Conservation (phyloP, 108 stramenopile genomes). For the Epipyxis sp. region DNA sequence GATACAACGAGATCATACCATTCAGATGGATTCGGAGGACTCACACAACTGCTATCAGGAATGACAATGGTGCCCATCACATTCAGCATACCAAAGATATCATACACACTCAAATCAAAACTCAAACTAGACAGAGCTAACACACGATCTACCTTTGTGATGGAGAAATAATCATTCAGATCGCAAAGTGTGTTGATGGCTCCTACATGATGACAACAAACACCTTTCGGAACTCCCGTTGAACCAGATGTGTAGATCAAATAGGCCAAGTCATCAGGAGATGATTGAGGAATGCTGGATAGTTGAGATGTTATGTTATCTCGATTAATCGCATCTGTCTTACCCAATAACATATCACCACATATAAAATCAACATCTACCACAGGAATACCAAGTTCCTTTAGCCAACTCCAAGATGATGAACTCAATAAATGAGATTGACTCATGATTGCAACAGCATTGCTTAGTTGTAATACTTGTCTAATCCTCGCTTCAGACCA, state of each 20-base stretch:
- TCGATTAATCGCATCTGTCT: neutral
- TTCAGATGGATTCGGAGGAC: constrained; percentile 13
- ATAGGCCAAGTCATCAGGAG: constrained; percentile 19
- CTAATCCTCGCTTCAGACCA: constrained; percentile 24
- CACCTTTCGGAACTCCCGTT: constrained; percentile 42
- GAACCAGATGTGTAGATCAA: constrained; percentile 43
- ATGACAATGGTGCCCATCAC: constrained; percentile 21
- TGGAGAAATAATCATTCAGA: constrained; percentile 19
- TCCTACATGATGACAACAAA: constrained; percentile 33
- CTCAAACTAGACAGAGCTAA: constrained; percentile 32
- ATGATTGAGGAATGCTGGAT: neutral
- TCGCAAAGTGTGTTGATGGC: constrained; percentile 29
- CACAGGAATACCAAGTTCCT: neutral
- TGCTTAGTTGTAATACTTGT: neutral
- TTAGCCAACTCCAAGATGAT: neutral
- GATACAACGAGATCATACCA: neutral
- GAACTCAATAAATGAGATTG: neutral
- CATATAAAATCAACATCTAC: neutral
- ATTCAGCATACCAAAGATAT: constrained; percentile 24
- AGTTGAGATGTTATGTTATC: neutral
- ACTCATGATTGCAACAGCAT: neutral
- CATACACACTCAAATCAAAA: constrained; percentile 35
- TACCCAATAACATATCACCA: neutral
- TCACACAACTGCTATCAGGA: neutral
- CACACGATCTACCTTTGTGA: constrained; percentile 33